Evolutionary conservation across 805 yeast species (phyloP), one percentile per base, ranked within the genome.

Genomic region (Babjeviella inositovora): DNA sequence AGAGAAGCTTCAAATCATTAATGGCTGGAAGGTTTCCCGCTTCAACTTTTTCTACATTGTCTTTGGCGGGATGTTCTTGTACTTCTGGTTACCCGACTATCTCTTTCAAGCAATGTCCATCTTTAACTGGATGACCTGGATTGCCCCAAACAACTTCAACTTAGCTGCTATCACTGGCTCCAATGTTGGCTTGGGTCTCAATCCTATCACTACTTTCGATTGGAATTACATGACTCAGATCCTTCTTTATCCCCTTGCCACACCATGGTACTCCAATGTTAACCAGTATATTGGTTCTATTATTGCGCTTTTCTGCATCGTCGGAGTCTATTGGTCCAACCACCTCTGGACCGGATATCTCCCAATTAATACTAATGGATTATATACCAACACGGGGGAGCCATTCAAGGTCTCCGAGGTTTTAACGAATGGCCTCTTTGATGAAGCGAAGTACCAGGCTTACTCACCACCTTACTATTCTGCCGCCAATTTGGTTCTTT

Each of bases 401-500:
- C 28, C 47, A 1, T 71, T 51, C 38, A 45, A 59, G 11, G 64
- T 70, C 20, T 49, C 53, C 10, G 39, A 54, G 25, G 53, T 71
- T 11, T 37, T 71, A 20, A 43, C 58, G 23, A 40, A 61, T 10
- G 58, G 56, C 28, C 32, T 39, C n/a, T 53, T 71, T 21, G 73
- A 69, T 34, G 29, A 42, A 11, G 39, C 32, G 3, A 60, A 58
- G 32, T 70, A 70, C 37, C 47, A 51, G 26, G 29, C 41, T n/a
- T 62, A 68, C 30, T 74, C 79, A 2, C 73, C 77, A 7, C 81
- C 82, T 6, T 72, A 60, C 41, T 70, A 67, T 36, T 39, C 67
- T 14, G 79, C 81, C 5, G 77, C 70, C 2, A 65, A 65, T 37
- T 43, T 70, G 28, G 64, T 71, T 7, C 41, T 55, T 12, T 70